Percentiles rank a stretch among this genome's conserved stretches.
These are phyloP conservation scores for Emericellopsis atlantica DNA, from an alignment of 2,329 filamentous ascomycete species.

Conservation along the genomic window DNA sequence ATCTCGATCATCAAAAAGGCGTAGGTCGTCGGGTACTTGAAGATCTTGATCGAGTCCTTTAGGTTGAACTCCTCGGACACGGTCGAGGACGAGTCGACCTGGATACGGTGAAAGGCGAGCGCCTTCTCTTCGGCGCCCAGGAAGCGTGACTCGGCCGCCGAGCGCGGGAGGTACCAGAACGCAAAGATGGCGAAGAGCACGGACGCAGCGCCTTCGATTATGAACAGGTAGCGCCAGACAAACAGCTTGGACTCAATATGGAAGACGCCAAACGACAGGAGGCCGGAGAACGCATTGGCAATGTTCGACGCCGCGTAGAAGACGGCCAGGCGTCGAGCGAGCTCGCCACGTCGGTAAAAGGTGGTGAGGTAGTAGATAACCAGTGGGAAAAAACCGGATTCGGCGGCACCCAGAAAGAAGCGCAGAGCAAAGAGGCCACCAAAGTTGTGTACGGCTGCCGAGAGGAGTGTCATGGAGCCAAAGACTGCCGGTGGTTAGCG, in stretches of 20 bases:
- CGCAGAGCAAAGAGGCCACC: slow-evolving; percentile 35
- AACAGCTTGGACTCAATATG: slow-evolving; percentile 26
- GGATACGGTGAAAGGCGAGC: slow-evolving; percentile 61
- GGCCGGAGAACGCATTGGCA: slow-evolving; percentile 40
- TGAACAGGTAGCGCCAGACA: slow-evolving; percentile 36
- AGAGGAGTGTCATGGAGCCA: slow-evolving; percentile 52
- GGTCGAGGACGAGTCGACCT: slow-evolving; percentile 57
- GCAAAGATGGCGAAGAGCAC: slow-evolving; percentile 51
- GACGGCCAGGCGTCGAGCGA: slow-evolving; percentile 37
- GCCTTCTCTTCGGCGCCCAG: slow-evolving; percentile 52
- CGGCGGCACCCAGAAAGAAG: slow-evolving; percentile 37
- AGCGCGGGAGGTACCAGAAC: slow-evolving; percentile 56
- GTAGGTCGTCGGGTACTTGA: slow-evolving; percentile 34
- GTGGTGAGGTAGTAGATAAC: slow-evolving; percentile 39
- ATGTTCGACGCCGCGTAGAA: slow-evolving; percentile 71
- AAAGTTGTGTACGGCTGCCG: slow-evolving; percentile 36
- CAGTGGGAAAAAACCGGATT: slow-evolving; percentile 41
- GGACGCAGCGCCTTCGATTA: slow-evolving; percentile 43
- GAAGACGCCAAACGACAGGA: slow-evolving; percentile 35
- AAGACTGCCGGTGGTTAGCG: slow-evolving; percentile 24
- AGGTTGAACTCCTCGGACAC: slow-evolving; percentile 40
- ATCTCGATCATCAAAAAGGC: slow-evolving; percentile 40
- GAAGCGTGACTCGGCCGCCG: slow-evolving; percentile 51
- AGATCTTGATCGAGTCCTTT: slow-evolving; percentile 36
- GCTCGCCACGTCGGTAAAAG: slow-evolving; percentile 35